Conservation (phyloP, 2,329 filamentous ascomycete genomes). For the Teratosphaeria pseudoeucalypti region DNA sequence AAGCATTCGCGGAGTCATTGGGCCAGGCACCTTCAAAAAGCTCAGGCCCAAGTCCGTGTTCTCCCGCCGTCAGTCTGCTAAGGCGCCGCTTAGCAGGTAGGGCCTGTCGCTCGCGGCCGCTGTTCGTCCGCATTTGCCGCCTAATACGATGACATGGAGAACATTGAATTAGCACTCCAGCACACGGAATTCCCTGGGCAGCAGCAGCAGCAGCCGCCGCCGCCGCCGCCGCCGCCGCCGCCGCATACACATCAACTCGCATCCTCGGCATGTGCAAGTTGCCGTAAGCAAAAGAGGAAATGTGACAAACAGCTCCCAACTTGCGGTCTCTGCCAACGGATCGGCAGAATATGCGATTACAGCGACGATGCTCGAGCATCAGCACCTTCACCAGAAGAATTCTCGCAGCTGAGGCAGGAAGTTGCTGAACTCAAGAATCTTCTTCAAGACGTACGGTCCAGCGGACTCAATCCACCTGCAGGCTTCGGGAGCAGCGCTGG, state of each 20-base stretch:
- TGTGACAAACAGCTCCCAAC: slow-evolving; percentile 42
- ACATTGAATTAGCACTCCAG: slow-evolving; percentile 2
- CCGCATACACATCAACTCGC: slow-evolving; percentile 10
- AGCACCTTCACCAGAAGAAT: slow-evolving; percentile 12
- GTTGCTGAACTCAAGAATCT: slow-evolving; percentile 15
- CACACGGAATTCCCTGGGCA: not conserved
- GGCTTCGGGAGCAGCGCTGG: slow-evolving; percentile 2
- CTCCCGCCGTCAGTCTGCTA: too few species aligned
- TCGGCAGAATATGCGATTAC: slow-evolving; percentile 18
- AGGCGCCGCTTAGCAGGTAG: not conserved
- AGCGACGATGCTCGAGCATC: slow-evolving; percentile 6
- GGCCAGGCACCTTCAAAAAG: too few species aligned
- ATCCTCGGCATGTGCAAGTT: slow-evolving; percentile 34
- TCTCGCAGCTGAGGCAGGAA: slow-evolving; percentile 13
- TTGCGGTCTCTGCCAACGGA: slow-evolving; percentile 35
- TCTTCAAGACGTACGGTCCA: slow-evolving; percentile 1
- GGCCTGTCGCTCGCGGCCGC: not conserved
- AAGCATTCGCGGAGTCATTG: not conserved
- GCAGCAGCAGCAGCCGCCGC: not conserved
- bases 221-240: too few species aligned
- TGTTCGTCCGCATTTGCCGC: too few species aligned
- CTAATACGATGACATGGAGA: not conserved
- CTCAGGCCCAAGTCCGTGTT: too few species aligned
- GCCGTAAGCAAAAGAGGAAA: slow-evolving; percentile 41
- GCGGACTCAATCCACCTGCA: not conserved